Evolutionary conservation across 495 filamentous ascomycete species (phyloP).

Genomic region (Pseudomonodictys pantanalensis): DNA sequence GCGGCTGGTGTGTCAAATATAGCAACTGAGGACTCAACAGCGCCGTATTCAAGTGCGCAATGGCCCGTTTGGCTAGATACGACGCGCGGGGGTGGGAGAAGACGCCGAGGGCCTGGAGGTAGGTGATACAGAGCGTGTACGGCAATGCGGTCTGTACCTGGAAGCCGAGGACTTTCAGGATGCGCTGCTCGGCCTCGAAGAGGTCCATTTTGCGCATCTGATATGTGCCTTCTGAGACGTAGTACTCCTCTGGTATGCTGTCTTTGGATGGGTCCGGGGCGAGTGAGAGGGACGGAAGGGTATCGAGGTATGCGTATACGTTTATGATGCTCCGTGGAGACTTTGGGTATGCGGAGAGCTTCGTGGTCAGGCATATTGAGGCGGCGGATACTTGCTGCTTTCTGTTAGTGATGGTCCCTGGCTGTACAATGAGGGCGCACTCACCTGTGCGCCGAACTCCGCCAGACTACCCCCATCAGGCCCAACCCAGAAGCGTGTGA

Average conservation of each 20-base stretch:
- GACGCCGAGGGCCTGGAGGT: conserved; percentile 82
- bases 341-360: conserved; percentile 73
- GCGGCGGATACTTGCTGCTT: conserved; percentile 76
- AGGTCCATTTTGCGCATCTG: conserved; percentile 59
- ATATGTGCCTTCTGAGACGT: conserved; percentile 72
- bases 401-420: background rate
- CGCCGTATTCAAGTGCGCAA: conserved; percentile 78
- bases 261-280: conserved; percentile 43
- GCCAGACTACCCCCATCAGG: conserved; percentile 61
- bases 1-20: conserved; percentile 89
- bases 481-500: conserved; percentile 82
- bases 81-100: conserved; percentile 37
- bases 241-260: conserved; percentile 57
- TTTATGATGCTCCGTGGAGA: conserved; percentile 76
- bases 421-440: background rate
- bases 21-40: conserved; percentile 84
- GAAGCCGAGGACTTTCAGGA: conserved; percentile 75
- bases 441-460: conserved; percentile 56
- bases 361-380: conserved; percentile 76
- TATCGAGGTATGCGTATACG: conserved; percentile 78
- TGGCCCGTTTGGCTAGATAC: conserved; percentile 56
- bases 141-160: conserved; percentile 80
- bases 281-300: conserved; percentile 61
- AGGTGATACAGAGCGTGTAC: conserved; percentile 85
- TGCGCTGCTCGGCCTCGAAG: conserved; percentile 66